A percentile compares a stretch with the other conserved stretches of the same genome.
These are phyloP conservation scores for Rhinocladiella similis DNA, from an alignment of 2,329 filamentous ascomycete genomes.

Conservation along the genomic window DNA sequence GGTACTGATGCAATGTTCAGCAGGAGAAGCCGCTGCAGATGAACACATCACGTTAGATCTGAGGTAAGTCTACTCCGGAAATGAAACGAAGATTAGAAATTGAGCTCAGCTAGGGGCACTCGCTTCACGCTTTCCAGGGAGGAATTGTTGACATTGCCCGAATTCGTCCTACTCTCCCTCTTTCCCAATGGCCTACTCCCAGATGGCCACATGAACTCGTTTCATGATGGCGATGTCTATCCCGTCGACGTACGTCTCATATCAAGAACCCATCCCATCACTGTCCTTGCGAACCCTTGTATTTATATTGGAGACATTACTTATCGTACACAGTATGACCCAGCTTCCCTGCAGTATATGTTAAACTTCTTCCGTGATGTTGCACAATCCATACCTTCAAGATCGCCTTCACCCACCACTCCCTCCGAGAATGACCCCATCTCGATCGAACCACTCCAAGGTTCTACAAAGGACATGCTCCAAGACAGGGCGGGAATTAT, in stretches of 20 bases:
- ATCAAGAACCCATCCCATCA: constrained; percentile 27
- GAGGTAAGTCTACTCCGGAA: constrained; percentile 20
- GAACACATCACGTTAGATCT: constrained; percentile 33
- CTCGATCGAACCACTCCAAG: constrained; percentile 72
- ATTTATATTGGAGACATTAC: constrained; percentile 51
- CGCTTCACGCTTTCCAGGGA: constrained; percentile 93
- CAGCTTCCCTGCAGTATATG: constrained; percentile 96
- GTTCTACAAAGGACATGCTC: constrained; percentile 71
- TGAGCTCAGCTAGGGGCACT: constrained; percentile 66
- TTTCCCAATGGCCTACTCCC: constrained; percentile 98
- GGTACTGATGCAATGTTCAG: constrained; percentile 12
- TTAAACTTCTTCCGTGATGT: constrained; percentile 96
- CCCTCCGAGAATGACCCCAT: constrained; percentile 62
- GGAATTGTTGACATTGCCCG: constrained; percentile 89
- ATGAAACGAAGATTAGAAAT: neutral
- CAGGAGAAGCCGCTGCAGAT: constrained; percentile 29
- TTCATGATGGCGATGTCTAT: constrained; percentile 89
- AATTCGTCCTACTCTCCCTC: constrained; percentile 95
- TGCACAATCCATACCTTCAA: constrained; percentile 87
- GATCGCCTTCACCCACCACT: constrained; percentile 65
- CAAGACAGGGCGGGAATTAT: constrained; percentile 94
- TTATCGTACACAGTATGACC: constrained; percentile 78
- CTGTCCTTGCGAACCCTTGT: constrained; percentile 30
- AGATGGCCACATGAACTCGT: constrained; percentile 91
- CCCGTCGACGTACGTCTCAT: constrained; percentile 84